These are phyloP conservation scores for Pseudoperonospora humuli DNA, from an alignment of 352 stramenopile genomes.

Conservation along the genomic window DNA sequence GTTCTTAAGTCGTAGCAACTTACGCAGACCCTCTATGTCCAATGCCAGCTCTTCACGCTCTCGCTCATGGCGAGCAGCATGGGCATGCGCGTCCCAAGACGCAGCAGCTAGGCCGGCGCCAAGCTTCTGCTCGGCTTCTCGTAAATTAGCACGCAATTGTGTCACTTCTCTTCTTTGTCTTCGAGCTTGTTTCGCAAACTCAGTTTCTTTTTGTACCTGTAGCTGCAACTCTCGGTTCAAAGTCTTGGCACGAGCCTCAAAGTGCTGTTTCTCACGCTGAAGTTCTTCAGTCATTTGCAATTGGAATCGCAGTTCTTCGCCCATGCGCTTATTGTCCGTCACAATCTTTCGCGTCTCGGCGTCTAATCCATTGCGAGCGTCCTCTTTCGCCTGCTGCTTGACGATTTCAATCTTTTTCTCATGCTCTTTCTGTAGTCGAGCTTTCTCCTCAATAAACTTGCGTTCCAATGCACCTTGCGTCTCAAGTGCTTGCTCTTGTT, in stretches of 20 bases:
- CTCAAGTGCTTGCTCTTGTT: too few relatives aligned
- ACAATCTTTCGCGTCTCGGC: too few relatives aligned
- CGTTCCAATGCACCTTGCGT: too few relatives aligned
- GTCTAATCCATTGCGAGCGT: too few relatives aligned
- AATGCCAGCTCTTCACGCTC: constrained; percentile 81
- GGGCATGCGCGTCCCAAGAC: constrained; percentile 53
- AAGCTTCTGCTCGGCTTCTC: constrained; percentile 73
- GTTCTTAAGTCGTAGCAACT: constrained; percentile 89
- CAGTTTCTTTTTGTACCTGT: constrained; percentile 72
- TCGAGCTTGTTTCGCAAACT: constrained; percentile 77
- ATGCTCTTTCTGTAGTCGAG: too few relatives aligned
- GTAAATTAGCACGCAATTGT: constrained; percentile 62
- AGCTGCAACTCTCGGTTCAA: constrained; percentile 73
- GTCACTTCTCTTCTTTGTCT: constrained; percentile 67
- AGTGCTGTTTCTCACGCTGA: too few relatives aligned
- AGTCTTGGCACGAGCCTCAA: too few relatives aligned
- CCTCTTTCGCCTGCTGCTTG: constrained; percentile 81
- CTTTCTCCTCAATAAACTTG: too few relatives aligned
- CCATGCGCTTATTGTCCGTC: too few relatives aligned
- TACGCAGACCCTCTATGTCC: constrained; percentile 77
- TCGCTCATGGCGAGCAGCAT: constrained; percentile 37
- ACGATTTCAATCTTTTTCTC: too few relatives aligned
- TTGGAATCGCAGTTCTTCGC: too few relatives aligned
- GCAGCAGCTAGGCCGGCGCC: constrained; percentile 53
- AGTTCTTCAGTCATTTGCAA: too few relatives aligned